These are phyloP conservation scores for Clarireedia sp. DNA, from an alignment of 2,329 filamentous ascomycete genomes.

Conservation along the genomic window DNA sequence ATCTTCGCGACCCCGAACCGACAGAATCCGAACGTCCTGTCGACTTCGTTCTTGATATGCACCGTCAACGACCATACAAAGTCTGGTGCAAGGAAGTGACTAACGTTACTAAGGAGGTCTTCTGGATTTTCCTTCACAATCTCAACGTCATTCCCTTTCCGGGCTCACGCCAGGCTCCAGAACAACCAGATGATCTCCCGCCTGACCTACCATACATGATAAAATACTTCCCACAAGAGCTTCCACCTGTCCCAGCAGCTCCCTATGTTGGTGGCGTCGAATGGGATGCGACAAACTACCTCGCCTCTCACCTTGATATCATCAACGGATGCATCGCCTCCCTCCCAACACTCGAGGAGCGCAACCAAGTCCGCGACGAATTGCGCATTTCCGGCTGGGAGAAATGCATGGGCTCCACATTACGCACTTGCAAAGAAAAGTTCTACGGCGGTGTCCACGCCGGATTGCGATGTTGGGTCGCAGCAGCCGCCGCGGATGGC, in stretches of 20 bases:
- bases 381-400: constrained; percentile 83
- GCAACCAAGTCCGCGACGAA: constrained; percentile 71
- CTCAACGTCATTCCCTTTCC: constrained; percentile 75
- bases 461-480: constrained; percentile 81
- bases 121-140: constrained; percentile 97
- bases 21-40: constrained; percentile 70
- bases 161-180: constrained; percentile 26
- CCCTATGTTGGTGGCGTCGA: constrained; percentile 96
- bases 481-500: constrained; percentile 75
- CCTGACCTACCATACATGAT: constrained; percentile 54
- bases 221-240: constrained; percentile 73
- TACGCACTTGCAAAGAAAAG: constrained; percentile 94
- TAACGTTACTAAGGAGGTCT: constrained; percentile 94
- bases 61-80: constrained; percentile 77
- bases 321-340: constrained; percentile 85
- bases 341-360: constrained; percentile 58
- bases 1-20: constrained; percentile 71
- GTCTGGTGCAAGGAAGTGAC: constrained; percentile 90
- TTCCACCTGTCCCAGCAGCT: constrained; percentile 84
- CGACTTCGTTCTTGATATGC: constrained; percentile 84
- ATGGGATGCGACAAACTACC: constrained; percentile 97
- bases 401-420: constrained; percentile 73
- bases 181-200: constrained; percentile 16
- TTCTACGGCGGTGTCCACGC: constrained; percentile 92
- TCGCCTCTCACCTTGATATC: constrained; percentile 86